phyloP scores from a whole-genome alignment of 1,284 basidiomycete species.

The Cutaneotrichosporon sp. region DNA sequence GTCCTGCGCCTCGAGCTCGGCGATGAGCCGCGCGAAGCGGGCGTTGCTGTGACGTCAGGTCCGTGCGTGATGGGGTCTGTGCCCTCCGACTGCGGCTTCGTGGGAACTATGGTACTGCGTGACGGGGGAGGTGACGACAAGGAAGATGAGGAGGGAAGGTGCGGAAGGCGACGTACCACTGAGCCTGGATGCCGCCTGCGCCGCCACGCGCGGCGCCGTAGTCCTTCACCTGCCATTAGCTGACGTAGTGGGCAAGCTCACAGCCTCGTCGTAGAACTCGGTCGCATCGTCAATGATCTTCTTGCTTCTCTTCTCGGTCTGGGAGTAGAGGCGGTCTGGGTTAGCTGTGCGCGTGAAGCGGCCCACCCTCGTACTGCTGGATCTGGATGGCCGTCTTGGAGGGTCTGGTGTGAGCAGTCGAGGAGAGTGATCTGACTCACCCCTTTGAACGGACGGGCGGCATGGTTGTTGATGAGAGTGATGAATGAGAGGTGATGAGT shows the following conservation, averaged over 20 bases:
- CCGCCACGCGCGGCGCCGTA: neutral
- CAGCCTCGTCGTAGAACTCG: neutral
- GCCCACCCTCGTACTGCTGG: neutral
- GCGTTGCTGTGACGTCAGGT: slow-evolving; percentile 5
- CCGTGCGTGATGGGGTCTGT: neutral
- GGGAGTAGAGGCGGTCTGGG: neutral
- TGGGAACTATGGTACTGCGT: neutral
- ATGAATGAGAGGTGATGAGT: neutral
- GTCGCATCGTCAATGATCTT: neutral
- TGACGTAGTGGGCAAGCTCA: neutral
- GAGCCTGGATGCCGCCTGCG: neutral
- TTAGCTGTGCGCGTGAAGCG: neutral
- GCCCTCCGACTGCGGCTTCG: neutral
- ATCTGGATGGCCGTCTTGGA: neutral
- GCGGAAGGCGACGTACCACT: neutral
- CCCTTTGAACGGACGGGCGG: neutral
- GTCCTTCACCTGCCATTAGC: neutral
- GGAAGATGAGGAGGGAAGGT: neutral
- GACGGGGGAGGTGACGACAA: neutral
- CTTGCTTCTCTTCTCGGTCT: neutral
- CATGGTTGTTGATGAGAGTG: neutral
- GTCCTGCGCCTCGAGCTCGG: slow-evolving; percentile 10
- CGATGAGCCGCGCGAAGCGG: slow-evolving; percentile 3
- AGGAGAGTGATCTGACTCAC: neutral
- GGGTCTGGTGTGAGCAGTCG: neutral